Evolutionary conservation across 176 grass and related monocot species (phyloP), one percentile per base, ranked within the genome.

Genomic region (Urochloa ruziziensis): DNA sequence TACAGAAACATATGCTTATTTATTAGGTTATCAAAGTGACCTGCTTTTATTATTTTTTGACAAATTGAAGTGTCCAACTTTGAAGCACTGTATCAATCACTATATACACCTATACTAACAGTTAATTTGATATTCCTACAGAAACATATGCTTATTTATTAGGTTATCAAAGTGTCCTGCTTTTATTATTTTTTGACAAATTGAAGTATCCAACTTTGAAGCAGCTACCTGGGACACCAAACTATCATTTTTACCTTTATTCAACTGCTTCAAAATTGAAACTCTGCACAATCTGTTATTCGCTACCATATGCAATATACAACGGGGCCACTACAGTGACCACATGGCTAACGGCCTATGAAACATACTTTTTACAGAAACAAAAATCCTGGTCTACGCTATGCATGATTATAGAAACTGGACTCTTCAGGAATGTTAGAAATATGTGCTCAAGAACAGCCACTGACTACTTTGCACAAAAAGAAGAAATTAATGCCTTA

Each of bases 141-240:
- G 48, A 15, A 85, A 32, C 30, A 62, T 30, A 30, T 49, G 29
- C 32, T 79, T 37, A 71, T 57, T 57, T 57, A 56, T 43, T 21
- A 79, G 51, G 64, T 84, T 39, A 29, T 88, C 35, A 44, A 37
- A 73, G 70, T 73, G 44, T n/a, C n/a, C n/a, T n/a, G n/a, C n/a
- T n/a, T n/a, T n/a, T n/a, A n/a, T n/a, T n/a, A n/a, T n/a, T n/a
- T n/a, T n/a, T n/a, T n/a, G n/a, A n/a, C n/a, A n/a, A n/a, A n/a
- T n/a, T n/a, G n/a, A n/a, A n/a, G n/a, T n/a, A n/a, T 83, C 32
- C 30, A 67, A 79, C 49, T 67, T 59, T 59, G 28, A 61, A 82
- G 19, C 18, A 36, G 43, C 29, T 72, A 84, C 13, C 49, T 73
- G 48, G n/a, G 58, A 67, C 37, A 30, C 15, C 21, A 23, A 8